phyloP scores from a whole-genome alignment of 768 basidiomycete species.

The Rhodosporidiobolus odoratus region DNA sequence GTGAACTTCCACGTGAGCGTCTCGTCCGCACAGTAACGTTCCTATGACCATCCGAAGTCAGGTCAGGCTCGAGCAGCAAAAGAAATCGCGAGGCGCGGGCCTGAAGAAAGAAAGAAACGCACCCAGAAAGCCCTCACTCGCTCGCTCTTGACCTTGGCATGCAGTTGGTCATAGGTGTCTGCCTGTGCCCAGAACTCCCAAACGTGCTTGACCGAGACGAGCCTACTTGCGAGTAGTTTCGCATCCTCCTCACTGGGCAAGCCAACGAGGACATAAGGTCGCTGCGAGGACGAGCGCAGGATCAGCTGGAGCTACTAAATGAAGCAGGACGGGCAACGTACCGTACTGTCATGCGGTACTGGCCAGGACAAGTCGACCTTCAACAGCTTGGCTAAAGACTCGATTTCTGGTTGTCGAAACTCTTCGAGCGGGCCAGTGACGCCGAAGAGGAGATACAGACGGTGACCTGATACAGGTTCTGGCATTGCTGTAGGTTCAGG shows the following conservation, averaged over 20 bases:
- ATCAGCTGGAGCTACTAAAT: not conserved
- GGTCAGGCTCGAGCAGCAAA: not conserved
- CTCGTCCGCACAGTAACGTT: slow-evolving; percentile 54
- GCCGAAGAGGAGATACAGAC: not conserved
- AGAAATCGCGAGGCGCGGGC: too few relatives aligned
- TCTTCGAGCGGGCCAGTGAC: slow-evolving; percentile 14
- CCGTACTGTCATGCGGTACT: slow-evolving; percentile 17
- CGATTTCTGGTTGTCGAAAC: slow-evolving; percentile 35
- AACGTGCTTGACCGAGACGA: slow-evolving; percentile 75
- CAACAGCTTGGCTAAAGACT: slow-evolving; percentile 12
- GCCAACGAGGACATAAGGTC: slow-evolving; percentile 69
- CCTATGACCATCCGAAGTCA: slow-evolving; percentile 50
- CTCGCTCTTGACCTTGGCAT: slow-evolving; percentile 51
- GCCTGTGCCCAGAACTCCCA: slow-evolving; percentile 36
- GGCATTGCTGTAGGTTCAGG: too few relatives aligned
- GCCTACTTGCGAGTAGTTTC: slow-evolving; percentile 63
- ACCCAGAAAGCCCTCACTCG: slow-evolving; percentile 14
- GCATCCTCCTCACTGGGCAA: slow-evolving; percentile 71
- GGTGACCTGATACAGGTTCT: not conserved
- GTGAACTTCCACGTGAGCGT: slow-evolving; percentile 71
- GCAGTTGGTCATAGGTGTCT: slow-evolving; percentile 60
- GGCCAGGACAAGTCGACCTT: slow-evolving; percentile 19
- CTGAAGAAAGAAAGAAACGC: not conserved
- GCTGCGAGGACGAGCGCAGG: slow-evolving; percentile 17
- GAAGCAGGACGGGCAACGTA: not conserved